Evolutionary conservation across 441 rosid genomes (phyloP).

Genomic region (Hura crepitans): DNA sequence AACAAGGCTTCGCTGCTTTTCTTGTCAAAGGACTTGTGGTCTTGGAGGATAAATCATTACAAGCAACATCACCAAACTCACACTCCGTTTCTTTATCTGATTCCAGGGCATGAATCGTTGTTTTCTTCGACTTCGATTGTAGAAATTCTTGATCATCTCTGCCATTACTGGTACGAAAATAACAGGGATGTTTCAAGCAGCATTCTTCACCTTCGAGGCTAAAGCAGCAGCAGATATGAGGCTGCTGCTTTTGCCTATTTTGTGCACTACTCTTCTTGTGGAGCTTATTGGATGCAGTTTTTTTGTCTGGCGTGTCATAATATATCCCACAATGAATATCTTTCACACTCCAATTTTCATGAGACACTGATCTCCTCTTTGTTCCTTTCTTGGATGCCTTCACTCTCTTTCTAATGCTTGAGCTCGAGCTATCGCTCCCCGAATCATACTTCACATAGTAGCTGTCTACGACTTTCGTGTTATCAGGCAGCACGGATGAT

Average conservation of each 20-base stretch:
- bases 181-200: slow-evolving; percentile 33
- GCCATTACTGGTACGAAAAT: background rate
- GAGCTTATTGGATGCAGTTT: slow-evolving; percentile 27
- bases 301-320: slow-evolving; percentile 34
- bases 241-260: too few relatives aligned
- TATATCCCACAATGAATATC: slow-evolving; percentile 41
- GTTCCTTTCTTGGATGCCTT: slow-evolving; percentile 29
- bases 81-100: too few relatives aligned
- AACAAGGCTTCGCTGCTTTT: slow-evolving; percentile 26
- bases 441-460: slow-evolving; percentile 20
- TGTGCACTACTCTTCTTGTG: slow-evolving; percentile 19
- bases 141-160: background rate
- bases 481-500: slow-evolving; percentile 18
- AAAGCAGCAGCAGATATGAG: background rate
- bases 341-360: slow-evolving; percentile 30
- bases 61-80: slow-evolving; percentile 8
- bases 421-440: slow-evolving; percentile 27
- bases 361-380: slow-evolving; percentile 35
- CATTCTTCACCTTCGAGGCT: slow-evolving; percentile 20
- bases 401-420: slow-evolving; percentile 25
- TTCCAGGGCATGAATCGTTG: too few relatives aligned
- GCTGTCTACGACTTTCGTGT: slow-evolving; percentile 7
- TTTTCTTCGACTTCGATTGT: too few relatives aligned
- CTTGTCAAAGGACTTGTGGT: slow-evolving; percentile 3
- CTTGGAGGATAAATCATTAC: background rate